These are phyloP conservation scores for Phytopythium boreale DNA, from an alignment of 352 stramenopile species.

Conservation along the genomic window DNA sequence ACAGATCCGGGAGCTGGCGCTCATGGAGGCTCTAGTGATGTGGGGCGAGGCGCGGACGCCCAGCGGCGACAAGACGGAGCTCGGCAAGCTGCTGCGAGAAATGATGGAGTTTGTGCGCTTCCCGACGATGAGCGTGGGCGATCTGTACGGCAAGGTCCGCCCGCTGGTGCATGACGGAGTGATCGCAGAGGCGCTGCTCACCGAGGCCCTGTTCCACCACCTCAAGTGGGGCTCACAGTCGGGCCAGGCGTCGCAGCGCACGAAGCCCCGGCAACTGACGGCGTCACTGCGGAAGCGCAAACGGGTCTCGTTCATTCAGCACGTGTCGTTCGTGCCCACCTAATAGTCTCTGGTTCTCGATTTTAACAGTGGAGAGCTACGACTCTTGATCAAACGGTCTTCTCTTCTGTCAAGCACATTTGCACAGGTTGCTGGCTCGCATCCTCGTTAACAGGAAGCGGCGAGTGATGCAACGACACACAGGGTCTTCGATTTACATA, in stretches of 20 bases:
- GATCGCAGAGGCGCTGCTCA: constrained; percentile 68
- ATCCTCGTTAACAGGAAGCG: too few relatives aligned
- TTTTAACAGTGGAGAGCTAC: not conserved
- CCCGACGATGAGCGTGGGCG: constrained; percentile 83
- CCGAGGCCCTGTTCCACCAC: constrained; percentile 84
- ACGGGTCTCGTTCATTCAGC: constrained; percentile 85
- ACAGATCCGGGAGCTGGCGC: constrained; percentile 75
- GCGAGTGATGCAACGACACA: not conserved
- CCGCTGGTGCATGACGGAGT: constrained; percentile 63
- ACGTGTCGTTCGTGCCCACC: constrained; percentile 74
- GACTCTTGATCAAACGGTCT: not conserved
- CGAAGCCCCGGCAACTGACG: constrained; percentile 57
- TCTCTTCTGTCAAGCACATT: too few relatives aligned
- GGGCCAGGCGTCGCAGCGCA: constrained; percentile 53
- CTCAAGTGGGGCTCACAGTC: constrained; percentile 78
- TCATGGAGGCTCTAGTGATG: constrained; percentile 77
- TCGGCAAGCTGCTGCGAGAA: constrained; percentile 61
- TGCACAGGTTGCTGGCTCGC: too few relatives aligned
- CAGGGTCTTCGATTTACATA: too few relatives aligned
- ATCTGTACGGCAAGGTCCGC: constrained; percentile 83
- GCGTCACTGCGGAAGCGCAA: constrained; percentile 78
- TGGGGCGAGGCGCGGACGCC: constrained; percentile 74
- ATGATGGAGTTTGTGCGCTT: constrained; percentile 86
- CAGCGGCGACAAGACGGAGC: constrained; percentile 30
- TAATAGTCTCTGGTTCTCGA: not conserved